A percentile compares a stretch with the other conserved stretches of the same genome.
These are phyloP conservation scores for Alternaria rosae DNA, from an alignment of 2,329 filamentous ascomycete genomes.

Conservation along the genomic window DNA sequence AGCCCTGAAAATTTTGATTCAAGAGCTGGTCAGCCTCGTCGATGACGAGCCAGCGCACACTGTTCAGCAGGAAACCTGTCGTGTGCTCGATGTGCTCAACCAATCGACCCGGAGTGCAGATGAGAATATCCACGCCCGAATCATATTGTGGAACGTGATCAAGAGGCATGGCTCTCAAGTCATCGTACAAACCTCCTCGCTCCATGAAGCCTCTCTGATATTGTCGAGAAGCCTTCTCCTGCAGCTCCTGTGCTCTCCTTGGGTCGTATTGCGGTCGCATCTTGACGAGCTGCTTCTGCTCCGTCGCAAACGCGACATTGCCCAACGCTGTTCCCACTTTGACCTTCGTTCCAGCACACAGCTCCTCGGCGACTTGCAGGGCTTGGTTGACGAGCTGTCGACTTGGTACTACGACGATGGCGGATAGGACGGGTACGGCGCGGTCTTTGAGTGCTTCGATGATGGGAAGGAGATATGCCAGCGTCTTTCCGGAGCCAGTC, in stretches of 20 bases:
- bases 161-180: conserved; percentile 56
- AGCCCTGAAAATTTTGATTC: conserved; percentile 91
- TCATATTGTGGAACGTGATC: conserved; percentile 70
- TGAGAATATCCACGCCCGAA: conserved; percentile 84
- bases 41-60: conserved; percentile 86
- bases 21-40: conserved; percentile 94
- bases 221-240: conserved; percentile 50
- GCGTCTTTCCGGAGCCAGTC: conserved; percentile 93
- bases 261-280: conserved; percentile 69
- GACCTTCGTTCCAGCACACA: conserved; percentile 76
- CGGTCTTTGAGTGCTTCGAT: conserved; percentile 75
- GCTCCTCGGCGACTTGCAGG: conserved; percentile 73
- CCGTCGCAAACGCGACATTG: conserved; percentile 73
- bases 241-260: conserved; percentile 59
- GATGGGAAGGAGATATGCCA: conserved; percentile 89
- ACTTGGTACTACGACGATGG: conserved; percentile 87
- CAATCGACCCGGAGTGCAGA: conserved; percentile 89
- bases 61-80: conserved; percentile 77
- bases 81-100: conserved; percentile 91
- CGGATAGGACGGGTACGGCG: conserved; percentile 72
- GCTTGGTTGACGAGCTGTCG: conserved; percentile 90
- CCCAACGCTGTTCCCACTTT: conserved; percentile 85
- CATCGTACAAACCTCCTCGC: conserved; percentile 47
- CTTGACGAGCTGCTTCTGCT: conserved; percentile 69
- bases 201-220: conserved; percentile 44